Evolutionary conservation across 2,329 filamentous ascomycete genomes (phyloP), one percentile per base, ranked within the genome.

Genomic region (Coleophoma crateriformis): DNA sequence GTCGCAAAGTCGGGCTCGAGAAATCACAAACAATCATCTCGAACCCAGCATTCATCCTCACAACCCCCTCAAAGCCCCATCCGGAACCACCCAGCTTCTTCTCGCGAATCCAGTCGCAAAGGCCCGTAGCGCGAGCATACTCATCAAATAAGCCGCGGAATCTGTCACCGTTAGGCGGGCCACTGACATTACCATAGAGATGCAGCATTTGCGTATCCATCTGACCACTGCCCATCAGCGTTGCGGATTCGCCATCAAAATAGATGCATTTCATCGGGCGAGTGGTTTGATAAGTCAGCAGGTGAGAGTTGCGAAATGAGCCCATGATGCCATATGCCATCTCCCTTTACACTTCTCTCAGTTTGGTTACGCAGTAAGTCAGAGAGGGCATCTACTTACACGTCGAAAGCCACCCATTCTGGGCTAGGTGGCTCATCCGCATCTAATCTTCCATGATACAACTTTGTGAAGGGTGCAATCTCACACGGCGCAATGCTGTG

Each of bases 281-380:
- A 15, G 66, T 72, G 1, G 72, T 73, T 54, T 76, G 69, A 57
- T 75, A 78, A 1, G 71, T 76, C 35, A 77, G 64, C 63, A 78
- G 64, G 50, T 71, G 69, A 8, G 71, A 72, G 46, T 71, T 60
- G 33, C 68, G 64, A 20, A 65, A 63, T 1, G 62, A 63, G 17
- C 75, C 74, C 68, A 76, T 76, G 53, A 78, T 77, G 5, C 71
- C 72, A 54, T 78, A 78, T n/a, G 73, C 67, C 75, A 77, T 78
- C 50, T 73, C 73, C 38, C 67, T 68, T 40, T 10, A 41, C n/a
- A 15, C 19, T 14, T 33, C 11, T 27, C 27, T 58, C 33, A 55
- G 52, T 34, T 45, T 47, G 15, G 20, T 13, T 22, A 17, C 17
- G 33, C 38, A 37, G 33, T 33, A 15, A 46, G 42, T 15, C 37